These are phyloP conservation scores for Ophiocordyceps robertsii DNA, from an alignment of 2,329 filamentous ascomycete species.

Conservation along the genomic window DNA sequence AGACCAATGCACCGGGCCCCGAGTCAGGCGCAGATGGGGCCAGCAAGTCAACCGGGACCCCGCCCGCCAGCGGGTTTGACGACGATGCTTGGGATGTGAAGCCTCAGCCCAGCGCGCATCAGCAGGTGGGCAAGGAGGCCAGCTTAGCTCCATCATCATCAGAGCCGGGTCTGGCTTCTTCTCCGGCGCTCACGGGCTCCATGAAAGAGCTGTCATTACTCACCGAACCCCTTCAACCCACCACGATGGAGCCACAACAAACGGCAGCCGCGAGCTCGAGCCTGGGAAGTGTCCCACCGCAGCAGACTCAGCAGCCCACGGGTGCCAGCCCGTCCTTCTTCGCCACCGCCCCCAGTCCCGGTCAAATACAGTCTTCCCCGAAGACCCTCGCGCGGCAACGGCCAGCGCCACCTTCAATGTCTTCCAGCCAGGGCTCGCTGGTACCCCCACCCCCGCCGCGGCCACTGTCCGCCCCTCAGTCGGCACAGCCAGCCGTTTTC, in stretches of 20 bases:
- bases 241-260: conserved; percentile 22
- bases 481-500: conserved; percentile 61
- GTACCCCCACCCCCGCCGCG: conserved; percentile 66
- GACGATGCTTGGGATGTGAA: conserved; percentile 98
- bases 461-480: conserved; percentile 77
- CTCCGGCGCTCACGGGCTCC: conserved; percentile 33
- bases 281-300: conserved; percentile 5
- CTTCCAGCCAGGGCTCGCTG: conserved; percentile 47
- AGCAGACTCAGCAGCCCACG: conserved; percentile 28
- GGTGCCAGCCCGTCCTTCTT: conserved; percentile 50
- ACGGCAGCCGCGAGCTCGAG: conserved; percentile 5
- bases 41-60: conserved; percentile 5
- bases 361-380: conserved; percentile 19
- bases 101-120: conserved; percentile 29
- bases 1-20: conserved; percentile 26
- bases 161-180: conserved; percentile 1
- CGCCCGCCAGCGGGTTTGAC: conserved; percentile 56
- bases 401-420: conserved; percentile 53
- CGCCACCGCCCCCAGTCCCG: conserved; percentile 25
- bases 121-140: conserved; percentile 5
- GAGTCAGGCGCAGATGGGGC: conserved; percentile 8
- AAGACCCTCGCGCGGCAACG: conserved; percentile 41
- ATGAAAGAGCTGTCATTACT: conserved; percentile 45
- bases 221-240: conserved; percentile 37
- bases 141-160: conserved; percentile 12